Base-by-base conservation (phyloP, 345 rosid genomes). In the Eutrema yunnanense region DNA sequence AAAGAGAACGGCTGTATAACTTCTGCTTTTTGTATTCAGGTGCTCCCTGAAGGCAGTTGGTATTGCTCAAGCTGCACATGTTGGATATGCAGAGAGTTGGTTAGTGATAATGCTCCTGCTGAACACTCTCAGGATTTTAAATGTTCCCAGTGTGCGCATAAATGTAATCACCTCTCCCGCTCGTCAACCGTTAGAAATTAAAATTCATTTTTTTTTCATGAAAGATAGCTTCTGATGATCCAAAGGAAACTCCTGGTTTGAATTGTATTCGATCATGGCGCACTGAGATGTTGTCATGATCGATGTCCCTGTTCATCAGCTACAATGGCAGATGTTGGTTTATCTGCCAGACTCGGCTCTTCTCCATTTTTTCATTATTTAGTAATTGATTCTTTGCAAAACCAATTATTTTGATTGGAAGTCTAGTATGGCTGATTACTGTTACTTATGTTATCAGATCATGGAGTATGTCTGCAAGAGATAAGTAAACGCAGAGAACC, bases 31-130 rank as follows among this genome's bases (percentile, higher is more conserved):
- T 61, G 12, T 41, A 67, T 75, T 43, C 85, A 94, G 98, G 97
- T 84, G 72, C 87, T 94, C 64, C 98, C 98, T 32, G 91, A 92
- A 57, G 95, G 92, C 73, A 83, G 80, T 79, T 94, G 98, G 98
- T 94, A 90, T 83, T 94, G 98, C 81, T 74, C 88, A 62, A 89
- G 84, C 69, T 94, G 98, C 84, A 89, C 90, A 50, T 94, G 98
- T 82, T 73, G 82, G 85, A 76, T 81, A 62, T 90, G 98, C 68
- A 84, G 85, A 61, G 81, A 83, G 79, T 84, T 90, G 80, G 96
- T 87, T 74, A 71, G 64, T 75, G 88, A 83, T 74, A 78, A 79
- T 66, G 85, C 71, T 57, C 82, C 76, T 69, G 71, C 81, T 36
- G 66, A 73, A 47, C 58, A 84, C 32, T 67, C 79, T 64, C 79